A percentile compares a stretch with the other conserved stretches of the same genome.
Conservation (phyloP, 305 asterid genomes). For the Fraxinus latifolia region DNA sequence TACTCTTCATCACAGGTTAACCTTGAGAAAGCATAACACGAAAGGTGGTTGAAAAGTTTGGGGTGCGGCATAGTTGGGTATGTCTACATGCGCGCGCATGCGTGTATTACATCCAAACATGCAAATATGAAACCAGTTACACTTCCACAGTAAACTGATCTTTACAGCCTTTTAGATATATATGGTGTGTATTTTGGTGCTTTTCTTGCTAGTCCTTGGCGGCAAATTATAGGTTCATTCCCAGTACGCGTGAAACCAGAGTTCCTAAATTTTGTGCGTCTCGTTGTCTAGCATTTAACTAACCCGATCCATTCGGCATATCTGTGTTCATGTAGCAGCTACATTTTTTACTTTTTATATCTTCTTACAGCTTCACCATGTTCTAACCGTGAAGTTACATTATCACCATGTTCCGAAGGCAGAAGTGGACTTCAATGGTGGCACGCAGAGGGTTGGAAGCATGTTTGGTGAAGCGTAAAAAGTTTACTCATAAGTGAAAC, state of each 20-base stretch:
- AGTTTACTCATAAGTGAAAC: neutral
- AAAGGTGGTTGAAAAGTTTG: neutral
- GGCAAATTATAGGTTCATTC: neutral
- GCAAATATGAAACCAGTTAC: neutral
- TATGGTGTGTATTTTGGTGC: neutral
- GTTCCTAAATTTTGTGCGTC: neutral
- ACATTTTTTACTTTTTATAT: neutral
- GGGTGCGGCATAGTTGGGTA: neutral
- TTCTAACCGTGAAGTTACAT: neutral
- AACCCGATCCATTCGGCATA: neutral
- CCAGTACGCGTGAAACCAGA: neutral
- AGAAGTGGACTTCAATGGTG: neutral
- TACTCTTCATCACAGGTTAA: neutral
- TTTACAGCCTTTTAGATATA: neutral
- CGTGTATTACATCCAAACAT: neutral
- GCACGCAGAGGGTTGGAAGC: neutral
- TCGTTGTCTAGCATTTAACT: neutral
- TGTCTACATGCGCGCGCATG: neutral
- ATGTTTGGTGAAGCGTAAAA: neutral
- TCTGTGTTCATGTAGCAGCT: neutral
- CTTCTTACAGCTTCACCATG: neutral
- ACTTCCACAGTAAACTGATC: neutral
- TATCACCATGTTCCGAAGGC: neutral
- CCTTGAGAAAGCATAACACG: neutral
- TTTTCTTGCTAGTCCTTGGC: neutral